These are phyloP conservation scores for Haplosporangium gracile DNA, from an alignment of 192 early-diverging fungal genomes.

Conservation along the genomic window DNA sequence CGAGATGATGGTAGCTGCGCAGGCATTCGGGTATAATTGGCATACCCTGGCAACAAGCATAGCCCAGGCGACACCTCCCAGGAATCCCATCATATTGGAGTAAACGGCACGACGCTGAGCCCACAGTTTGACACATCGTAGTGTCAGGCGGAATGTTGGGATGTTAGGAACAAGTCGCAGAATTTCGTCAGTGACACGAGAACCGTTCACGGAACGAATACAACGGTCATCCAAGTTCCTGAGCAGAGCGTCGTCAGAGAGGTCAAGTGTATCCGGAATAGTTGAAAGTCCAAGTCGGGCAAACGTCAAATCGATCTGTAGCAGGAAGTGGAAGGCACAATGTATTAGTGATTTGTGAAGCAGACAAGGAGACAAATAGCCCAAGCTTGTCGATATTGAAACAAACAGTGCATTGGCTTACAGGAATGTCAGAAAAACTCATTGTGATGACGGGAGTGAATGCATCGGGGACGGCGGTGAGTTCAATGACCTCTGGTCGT, in stretches of 20 bases:
- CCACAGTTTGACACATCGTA: conserved; percentile 97
- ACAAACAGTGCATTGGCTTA: conserved; percentile 46
- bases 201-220: conserved; percentile 95
- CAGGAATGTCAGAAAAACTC: conserved; percentile 90
- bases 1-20: conserved; percentile 86
- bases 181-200: conserved; percentile 97
- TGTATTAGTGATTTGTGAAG: background rate
- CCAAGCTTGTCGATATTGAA: background rate
- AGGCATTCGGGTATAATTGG: conserved; percentile 96
- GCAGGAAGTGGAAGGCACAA: background rate
- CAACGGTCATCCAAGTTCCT: conserved; percentile 89
- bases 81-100: conserved; percentile 97
- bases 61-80: conserved; percentile 99
- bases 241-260: conserved; percentile 88
- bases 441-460: conserved; percentile 97
- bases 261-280: conserved; percentile 89
- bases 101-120: conserved; percentile 94
- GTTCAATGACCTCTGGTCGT: conserved; percentile 87
- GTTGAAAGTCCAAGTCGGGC: conserved; percentile 78
- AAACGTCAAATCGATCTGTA: conserved; percentile 94
- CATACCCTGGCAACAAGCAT: conserved; percentile 96
- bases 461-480: conserved; percentile 90
- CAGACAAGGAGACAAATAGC: background rate
- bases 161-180: conserved; percentile 94
- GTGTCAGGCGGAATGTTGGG: conserved; percentile 87